Evolutionary conservation across 179 eudicot species (phyloP), one percentile per base, ranked within the genome.

Genomic region (Monotropa hypopitys): DNA sequence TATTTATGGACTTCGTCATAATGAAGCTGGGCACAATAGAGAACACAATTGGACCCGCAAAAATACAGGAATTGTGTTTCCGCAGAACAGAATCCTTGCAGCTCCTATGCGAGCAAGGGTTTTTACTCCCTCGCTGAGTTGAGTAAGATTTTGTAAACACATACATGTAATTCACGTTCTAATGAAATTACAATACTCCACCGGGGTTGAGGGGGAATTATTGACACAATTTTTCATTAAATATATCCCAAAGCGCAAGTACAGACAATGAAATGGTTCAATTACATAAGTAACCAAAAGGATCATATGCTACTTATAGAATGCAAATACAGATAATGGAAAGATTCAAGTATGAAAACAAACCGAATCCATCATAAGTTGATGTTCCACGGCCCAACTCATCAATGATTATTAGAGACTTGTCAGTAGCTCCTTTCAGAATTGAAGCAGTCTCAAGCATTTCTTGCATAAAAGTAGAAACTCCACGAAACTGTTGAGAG

Each of bases 301-400:
- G 97, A 85, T 95, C 99, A 86, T 95, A 92, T 76, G 99, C 92
- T 69, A 38, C 5, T 59, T 33, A 43, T 11, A 21, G 20, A 45
- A 10, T 1, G 18, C 35, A 61, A 61, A 12, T 12, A 28, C 35
- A 28, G 66, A 61, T 61, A 28, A 61, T 33, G 28, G 66, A 61
- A 28, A 28, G 67, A 13, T 21, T 61, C 20, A 28, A 30, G 38
- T 1, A 28, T 28, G n/a, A 28, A 51, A 61, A 61, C 67, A 28
- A 61, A 61, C 67, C 67, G 30, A 95, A 95, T 86, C 97, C 99
- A 85, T 95, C 99, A 85, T 95, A 95, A 74, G 99, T 95, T 69
- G 99, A 95, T 68, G 99, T 95, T 69, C 99, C 99, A 78, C 99
- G 99, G 72, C 99, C 99, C 86, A 95, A 84, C 85, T 95, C 99